These are phyloP conservation scores for Lentinula sp. DNA, from an alignment of 768 basidiomycete species.

Conservation along the genomic window DNA sequence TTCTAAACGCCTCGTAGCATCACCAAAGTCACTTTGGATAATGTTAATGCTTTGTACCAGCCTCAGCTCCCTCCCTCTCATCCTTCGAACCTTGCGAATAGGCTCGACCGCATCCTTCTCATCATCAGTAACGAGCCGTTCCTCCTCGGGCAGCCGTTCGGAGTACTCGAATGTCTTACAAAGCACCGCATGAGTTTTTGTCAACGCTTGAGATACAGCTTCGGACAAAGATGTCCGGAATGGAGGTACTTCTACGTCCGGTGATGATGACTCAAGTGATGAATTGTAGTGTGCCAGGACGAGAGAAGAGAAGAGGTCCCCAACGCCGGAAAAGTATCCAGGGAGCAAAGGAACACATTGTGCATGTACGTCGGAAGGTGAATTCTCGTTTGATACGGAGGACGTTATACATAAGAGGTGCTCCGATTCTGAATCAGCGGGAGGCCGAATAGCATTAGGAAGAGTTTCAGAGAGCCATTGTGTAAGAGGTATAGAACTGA, in stretches of 20 bases:
- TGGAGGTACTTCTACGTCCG: not conserved
- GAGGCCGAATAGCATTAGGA: constrained; percentile 38
- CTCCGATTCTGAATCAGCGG: constrained; percentile 26
- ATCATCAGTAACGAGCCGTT: constrained; percentile 63
- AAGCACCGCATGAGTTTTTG: constrained; percentile 72
- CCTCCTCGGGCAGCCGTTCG: constrained; percentile 49
- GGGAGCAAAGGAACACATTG: constrained; percentile 72
- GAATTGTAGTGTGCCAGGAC: constrained; percentile 73
- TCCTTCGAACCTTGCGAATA: constrained; percentile 60
- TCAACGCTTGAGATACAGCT: constrained; percentile 64
- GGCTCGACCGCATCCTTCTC: constrained; percentile 64
- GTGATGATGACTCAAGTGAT: constrained; percentile 5
- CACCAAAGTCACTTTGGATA: constrained; percentile 41
- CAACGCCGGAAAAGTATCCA: constrained; percentile 95
- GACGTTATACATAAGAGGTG: constrained; percentile 83
- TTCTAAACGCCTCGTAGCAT: constrained; percentile 11
- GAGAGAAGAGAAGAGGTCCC: constrained; percentile 93
- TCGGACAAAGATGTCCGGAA: constrained; percentile 37
- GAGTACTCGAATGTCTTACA: constrained; percentile 54
- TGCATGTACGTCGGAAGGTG: constrained; percentile 50
- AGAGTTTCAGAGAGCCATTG: constrained; percentile 53
- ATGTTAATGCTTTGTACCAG: constrained; percentile 75
- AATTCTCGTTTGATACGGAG: constrained; percentile 16
- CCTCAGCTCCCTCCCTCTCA: constrained; percentile 82
- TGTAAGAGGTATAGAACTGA: constrained; percentile 79